phyloP scores from a whole-genome alignment of 352 stramenopile genomes.

The Pythium dissotocum region DNA sequence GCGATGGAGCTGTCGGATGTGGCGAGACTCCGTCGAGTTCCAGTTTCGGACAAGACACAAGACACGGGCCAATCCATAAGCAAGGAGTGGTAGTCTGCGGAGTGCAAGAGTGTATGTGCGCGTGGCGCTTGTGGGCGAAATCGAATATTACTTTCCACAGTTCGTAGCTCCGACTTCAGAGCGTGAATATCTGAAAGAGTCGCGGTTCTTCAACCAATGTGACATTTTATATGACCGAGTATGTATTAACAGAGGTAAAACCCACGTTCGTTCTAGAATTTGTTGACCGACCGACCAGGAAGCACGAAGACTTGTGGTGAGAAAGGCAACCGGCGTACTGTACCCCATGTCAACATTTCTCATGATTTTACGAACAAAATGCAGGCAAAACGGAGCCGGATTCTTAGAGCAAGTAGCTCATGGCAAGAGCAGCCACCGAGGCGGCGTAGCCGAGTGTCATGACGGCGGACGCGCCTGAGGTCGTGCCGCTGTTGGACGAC shows the following conservation, averaged over 20 bases:
- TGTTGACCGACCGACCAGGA: not conserved
- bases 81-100: constrained; percentile 7
- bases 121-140: not conserved
- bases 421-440: not conserved
- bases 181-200: not conserved
- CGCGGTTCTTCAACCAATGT: not conserved
- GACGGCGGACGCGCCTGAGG: not conserved
- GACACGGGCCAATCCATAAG: constrained; percentile 2
- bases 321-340: not conserved
- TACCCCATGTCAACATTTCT: not conserved
- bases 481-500: not conserved
- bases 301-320: not conserved
- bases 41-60: not conserved
- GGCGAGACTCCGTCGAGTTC: not conserved
- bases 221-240: constrained; percentile 5
- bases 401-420: not conserved
- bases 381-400: not conserved
- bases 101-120: constrained; percentile 3
- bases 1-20: not conserved
- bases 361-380: not conserved
- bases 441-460: not conserved
- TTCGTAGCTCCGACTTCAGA: not conserved
- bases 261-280: constrained; percentile 1
- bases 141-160: not conserved
- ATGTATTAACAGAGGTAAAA: constrained; percentile 20